A percentile compares a stretch with the other conserved stretches of the same genome.
phyloP scores from a whole-genome alignment of 1,284 basidiomycete genomes.

The Moesziomyces sp. region DNA sequence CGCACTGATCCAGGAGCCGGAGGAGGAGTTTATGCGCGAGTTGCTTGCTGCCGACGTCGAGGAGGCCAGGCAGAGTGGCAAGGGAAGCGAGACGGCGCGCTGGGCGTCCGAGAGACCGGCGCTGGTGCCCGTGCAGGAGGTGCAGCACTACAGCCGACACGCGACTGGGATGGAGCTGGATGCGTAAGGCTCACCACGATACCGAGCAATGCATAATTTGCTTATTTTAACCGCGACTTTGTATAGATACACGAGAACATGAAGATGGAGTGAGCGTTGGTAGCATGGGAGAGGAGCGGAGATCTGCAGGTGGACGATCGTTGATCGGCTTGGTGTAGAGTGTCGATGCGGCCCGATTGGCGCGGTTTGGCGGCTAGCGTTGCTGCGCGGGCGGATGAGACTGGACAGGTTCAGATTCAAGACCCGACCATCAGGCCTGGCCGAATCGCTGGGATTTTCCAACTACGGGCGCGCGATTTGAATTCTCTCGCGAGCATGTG shows the following conservation, averaged over 20 bases:
- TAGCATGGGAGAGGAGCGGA: too few relatives aligned
- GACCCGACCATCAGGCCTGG: constrained; percentile 13
- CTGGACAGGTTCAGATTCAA: not conserved
- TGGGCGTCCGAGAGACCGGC: constrained; percentile 7
- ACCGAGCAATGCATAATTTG: not conserved
- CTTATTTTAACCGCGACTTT: too few relatives aligned
- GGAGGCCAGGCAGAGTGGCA: constrained; percentile 6
- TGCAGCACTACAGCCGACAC: constrained; percentile 7
- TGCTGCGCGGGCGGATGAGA: not conserved
- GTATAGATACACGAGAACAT: too few relatives aligned
- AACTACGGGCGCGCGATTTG: too few relatives aligned
- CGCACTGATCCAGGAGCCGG: constrained; percentile 63
- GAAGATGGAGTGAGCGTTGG: too few relatives aligned
- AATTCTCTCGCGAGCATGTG: too few relatives aligned
- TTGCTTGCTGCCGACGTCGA: constrained; percentile 45
- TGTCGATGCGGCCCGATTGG: too few relatives aligned
- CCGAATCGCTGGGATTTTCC: too few relatives aligned
- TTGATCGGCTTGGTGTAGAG: not conserved
- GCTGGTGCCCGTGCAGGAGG: constrained; percentile 14
- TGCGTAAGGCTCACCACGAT: not conserved
- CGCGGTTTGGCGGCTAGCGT: too few relatives aligned
- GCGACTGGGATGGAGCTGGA: constrained; percentile 1
- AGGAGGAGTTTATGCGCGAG: constrained; percentile 58
- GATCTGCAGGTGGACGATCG: too few relatives aligned
- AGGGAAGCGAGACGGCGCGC: constrained; percentile 1